phyloP scores from a whole-genome alignment of 768 basidiomycete species.

The Mycena albidolilacea region DNA sequence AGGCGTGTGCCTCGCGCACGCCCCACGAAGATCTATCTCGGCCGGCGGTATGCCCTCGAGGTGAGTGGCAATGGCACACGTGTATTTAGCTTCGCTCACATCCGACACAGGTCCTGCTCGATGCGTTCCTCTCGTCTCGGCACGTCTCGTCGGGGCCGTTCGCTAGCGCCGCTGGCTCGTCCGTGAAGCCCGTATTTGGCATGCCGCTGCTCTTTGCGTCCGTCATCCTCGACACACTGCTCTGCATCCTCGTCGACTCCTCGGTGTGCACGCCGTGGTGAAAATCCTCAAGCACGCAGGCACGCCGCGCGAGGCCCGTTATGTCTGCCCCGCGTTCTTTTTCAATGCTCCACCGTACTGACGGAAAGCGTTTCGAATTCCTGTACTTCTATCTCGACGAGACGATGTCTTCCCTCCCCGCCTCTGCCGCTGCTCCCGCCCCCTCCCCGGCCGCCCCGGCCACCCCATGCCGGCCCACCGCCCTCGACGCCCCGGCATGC shows the following conservation, averaged over 20 bases:
- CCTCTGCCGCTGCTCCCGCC: constrained; percentile 36
- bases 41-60: constrained; percentile 78
- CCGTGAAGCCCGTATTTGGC: not conserved
- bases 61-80: constrained; percentile 54
- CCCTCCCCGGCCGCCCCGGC: constrained; percentile 26
- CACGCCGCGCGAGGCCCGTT: constrained; percentile 92
- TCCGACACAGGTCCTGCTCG: constrained; percentile 73
- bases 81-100: not conserved
- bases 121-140: constrained; percentile 79
- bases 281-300: constrained; percentile 89
- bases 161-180: constrained; percentile 34
- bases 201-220: constrained; percentile 70
- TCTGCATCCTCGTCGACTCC: constrained; percentile 93
- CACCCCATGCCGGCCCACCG: constrained; percentile 28
- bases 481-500: constrained; percentile 48
- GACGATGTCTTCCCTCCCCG: constrained; percentile 52
- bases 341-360: constrained; percentile 39
- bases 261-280: constrained; percentile 88
- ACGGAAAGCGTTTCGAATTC: too few relatives aligned
- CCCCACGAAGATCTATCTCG: constrained; percentile 78
- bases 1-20: constrained; percentile 81
- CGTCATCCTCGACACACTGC: constrained; percentile 83
- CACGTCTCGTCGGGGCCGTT: constrained; percentile 61
- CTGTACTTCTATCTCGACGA: constrained; percentile 96
- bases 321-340: too few relatives aligned